These are phyloP conservation scores for Monosporascus sp. DNA, from an alignment of 2,329 filamentous ascomycete species.

Conservation along the genomic window DNA sequence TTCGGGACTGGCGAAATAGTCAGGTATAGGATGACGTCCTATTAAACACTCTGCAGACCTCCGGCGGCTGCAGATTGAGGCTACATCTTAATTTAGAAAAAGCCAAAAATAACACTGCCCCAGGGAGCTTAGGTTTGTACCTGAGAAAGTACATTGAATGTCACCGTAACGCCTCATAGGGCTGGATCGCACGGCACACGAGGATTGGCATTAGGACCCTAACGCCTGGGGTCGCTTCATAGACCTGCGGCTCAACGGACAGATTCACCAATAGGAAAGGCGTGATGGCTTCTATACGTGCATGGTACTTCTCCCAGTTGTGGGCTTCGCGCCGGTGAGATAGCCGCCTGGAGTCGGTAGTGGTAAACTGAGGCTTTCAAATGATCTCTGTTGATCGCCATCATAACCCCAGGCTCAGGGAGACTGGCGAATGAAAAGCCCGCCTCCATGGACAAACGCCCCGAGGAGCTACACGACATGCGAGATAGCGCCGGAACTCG, in stretches of 20 bases:
- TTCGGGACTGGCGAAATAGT: background rate
- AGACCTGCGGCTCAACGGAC: background rate
- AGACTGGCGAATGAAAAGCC: background rate
- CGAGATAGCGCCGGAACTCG: background rate
- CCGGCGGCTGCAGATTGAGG: slow-evolving; percentile 31
- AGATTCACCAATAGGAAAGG: background rate
- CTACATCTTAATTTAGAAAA: slow-evolving; percentile 33
- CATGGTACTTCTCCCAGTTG: background rate
- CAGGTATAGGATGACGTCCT: slow-evolving; percentile 24
- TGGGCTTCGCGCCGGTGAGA: background rate
- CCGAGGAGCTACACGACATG: background rate
- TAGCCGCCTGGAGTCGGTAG: background rate
- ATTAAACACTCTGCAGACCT: slow-evolving; percentile 29
- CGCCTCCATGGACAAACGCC: background rate
- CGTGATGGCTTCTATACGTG: background rate
- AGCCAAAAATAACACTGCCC: slow-evolving; percentile 26
- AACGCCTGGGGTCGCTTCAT: background rate
- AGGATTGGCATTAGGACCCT: background rate
- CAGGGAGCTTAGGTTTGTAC: slow-evolving; percentile 1
- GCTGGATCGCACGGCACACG: background rate
- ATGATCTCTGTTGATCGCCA: background rate
- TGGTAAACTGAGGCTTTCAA: background rate
- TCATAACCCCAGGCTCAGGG: background rate
- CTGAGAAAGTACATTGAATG: background rate
- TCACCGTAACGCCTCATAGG: background rate